Base-by-base conservation (phyloP, 495 filamentous ascomycete genomes). In the Diplogelasinospora grovesii region DNA sequence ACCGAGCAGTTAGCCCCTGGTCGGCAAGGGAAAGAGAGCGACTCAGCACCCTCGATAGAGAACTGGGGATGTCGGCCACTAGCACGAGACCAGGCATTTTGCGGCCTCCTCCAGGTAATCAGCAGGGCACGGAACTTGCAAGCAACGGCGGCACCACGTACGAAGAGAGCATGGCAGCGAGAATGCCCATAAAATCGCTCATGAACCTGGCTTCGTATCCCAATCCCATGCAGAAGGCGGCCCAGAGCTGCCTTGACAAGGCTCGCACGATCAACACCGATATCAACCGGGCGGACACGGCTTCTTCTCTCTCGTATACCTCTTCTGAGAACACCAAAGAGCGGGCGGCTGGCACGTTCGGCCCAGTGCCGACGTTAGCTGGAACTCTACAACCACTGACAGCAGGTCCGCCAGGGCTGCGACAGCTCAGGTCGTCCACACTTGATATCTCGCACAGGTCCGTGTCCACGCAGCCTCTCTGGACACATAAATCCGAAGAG, bases 391-490 rank as follows among this genome's bases (percentile, higher is more conserved):
- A 54, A 16, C 68, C 69, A 4, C 45, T 73, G 27, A 70, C 59
- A 5, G 69, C 69, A 8, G 69, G 69, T 5, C 69, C 69, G 6
- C 69, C 69, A 1, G 69, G 69, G 14, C 57, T 63, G 20, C 66
- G 69, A 24, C 60, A 63, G 13, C 57, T 57, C 36, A 53, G 49
- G 20, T 49, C 63, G 2, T 49, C 53, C 11, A 36, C 48, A 0
- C 51, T 64, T n/a, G 54, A 68, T 3, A n/a, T n/a, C n/a, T n/a
- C n/a, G n/a, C n/a, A n/a, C n/a, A n/a, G n/a, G n/a, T n/a, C n/a
- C n/a, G n/a, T n/a, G n/a, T n/a, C n/a, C n/a, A n/a, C n/a, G n/a
- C n/a, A n/a, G n/a, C n/a, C n/a, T n/a, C n/a, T n/a, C n/a, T n/a
- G n/a, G n/a, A n/a, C n/a, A n/a, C n/a, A n/a, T n/a, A n/a, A n/a